Base-by-base conservation (phyloP, 2,329 filamentous ascomycete genomes). In the Cercospora beticola region DNA sequence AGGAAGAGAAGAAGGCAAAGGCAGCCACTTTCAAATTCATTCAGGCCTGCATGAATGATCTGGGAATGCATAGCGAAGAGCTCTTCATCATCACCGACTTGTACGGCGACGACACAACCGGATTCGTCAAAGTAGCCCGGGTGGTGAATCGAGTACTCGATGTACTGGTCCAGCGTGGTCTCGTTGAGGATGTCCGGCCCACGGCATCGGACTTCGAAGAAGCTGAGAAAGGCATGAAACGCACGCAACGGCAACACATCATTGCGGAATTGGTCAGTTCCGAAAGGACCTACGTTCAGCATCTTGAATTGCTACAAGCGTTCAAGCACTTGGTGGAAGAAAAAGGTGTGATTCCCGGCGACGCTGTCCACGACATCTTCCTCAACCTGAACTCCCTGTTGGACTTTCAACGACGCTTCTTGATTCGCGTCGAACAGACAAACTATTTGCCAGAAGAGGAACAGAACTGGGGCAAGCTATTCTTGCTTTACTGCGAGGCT, bases 281-380 rank as follows among this genome's bases (percentile, higher is more conserved):
- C 1, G 95, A 99, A 81, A 90, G 95, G 71, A 97, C 97, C 81
- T 99, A 99, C 75, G 95, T 98, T 4, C 94, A 98, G 79, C 95
- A 99, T 82, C 83, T 99, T 64, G 94, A 98, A 79, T 94, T 97
- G 74, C 81, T 99, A 40, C 93, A 98, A 79, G 90, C 94, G 61
- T 86, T 98, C 77, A 98, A 97, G 82, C 94, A 92, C 81, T 88
- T 90, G 26, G 85, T 98, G 65, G 93, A 97, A 75, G 91, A 96
- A 78, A 93, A 90, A 73, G 93, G 93, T 43, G 88, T 93, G 43
- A 89, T 98, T 71, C 91, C 92, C 1, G 94, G 95, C 64, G 95
- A 99, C 78, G 88, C 90, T 9, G 90, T 97, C 23, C 94, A 98
- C 81, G 89, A 94, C 77, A 97, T 99, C 71, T 99, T 99, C 81